Conservation (phyloP, 768 basidiomycete species). For the Kwoniella europaea region DNA sequence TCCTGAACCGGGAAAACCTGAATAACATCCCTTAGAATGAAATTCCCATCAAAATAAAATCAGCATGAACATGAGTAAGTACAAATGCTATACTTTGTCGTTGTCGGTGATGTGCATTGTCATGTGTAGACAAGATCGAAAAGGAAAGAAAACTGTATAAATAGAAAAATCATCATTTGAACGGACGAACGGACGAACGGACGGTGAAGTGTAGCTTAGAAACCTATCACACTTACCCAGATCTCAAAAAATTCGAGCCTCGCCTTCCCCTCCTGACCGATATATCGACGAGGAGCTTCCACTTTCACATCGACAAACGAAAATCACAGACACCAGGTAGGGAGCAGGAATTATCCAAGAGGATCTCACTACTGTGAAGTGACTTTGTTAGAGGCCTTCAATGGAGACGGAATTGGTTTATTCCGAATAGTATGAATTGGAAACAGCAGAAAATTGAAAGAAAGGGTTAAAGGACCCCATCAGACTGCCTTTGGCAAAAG, state of each 20-base stretch:
- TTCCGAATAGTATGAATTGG: not conserved
- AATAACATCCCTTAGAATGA: too few species aligned
- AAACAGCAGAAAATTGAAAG: not conserved
- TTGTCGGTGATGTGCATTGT: too few species aligned
- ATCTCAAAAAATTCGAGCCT: not conserved
- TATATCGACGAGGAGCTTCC: not conserved
- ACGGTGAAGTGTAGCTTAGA: not conserved
- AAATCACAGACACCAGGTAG: not conserved
- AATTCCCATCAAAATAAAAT: too few species aligned
- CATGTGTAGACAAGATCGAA: too few species aligned
- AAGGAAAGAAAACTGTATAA: not conserved
- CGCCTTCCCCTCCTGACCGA: too few species aligned
- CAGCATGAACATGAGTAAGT: too few species aligned
- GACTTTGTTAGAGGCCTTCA: not conserved
- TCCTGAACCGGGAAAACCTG: too few species aligned
- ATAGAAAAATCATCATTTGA: not conserved
- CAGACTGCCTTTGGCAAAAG: not conserved
- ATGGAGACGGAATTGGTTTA: not conserved
- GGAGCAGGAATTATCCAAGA: not conserved
- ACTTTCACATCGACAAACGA: not conserved
- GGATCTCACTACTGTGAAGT: not conserved
- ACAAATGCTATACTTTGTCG: too few species aligned
- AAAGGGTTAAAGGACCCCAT: not conserved
- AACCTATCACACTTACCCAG: not conserved
- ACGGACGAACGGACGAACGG: not conserved